These are phyloP conservation scores for Sclerotinia borealis DNA, from an alignment of 2,329 filamentous ascomycete genomes.

Conservation along the genomic window DNA sequence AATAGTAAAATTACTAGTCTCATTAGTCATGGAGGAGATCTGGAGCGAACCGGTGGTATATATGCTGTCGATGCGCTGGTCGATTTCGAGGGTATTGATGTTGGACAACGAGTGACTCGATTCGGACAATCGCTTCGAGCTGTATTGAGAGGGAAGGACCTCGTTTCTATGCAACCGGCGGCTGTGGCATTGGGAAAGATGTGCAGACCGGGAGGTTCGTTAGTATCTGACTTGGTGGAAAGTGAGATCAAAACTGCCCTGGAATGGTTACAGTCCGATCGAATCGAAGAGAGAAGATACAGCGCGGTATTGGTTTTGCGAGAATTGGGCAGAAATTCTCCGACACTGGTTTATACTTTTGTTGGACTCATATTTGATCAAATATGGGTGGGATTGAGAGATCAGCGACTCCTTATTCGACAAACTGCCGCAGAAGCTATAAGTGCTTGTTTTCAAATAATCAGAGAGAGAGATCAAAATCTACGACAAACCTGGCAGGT, in stretches of 20 bases:
- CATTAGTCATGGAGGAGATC: slow-evolving; percentile 79
- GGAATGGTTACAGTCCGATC: slow-evolving; percentile 93
- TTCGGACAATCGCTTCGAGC: slow-evolving; percentile 87
- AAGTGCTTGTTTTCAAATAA: slow-evolving; percentile 92
- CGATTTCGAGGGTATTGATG: slow-evolving; percentile 93
- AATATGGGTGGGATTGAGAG: slow-evolving; percentile 90
- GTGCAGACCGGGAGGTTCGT: slow-evolving; percentile 83
- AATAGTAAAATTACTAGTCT: slow-evolving; percentile 62
- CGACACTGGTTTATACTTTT: slow-evolving; percentile 91
- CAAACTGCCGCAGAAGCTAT: slow-evolving; percentile 89
- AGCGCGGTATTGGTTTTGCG: slow-evolving; percentile 86
- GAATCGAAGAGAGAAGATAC: slow-evolving; percentile 87
- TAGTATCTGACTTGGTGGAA: slow-evolving; percentile 93
- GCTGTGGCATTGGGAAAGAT: slow-evolving; percentile 84
- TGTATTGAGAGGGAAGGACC: slow-evolving; percentile 85
- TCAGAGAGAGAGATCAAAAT: slow-evolving; percentile 82
- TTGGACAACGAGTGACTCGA: slow-evolving; percentile 85
- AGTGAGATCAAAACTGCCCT: slow-evolving; percentile 94
- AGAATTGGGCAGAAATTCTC: slow-evolving; percentile 86
- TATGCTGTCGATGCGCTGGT: slow-evolving; percentile 88
- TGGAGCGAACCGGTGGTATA: slow-evolving; percentile 85
- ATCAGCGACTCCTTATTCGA: slow-evolving; percentile 84
- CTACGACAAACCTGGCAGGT: slow-evolving; percentile 84
- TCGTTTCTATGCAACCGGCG: slow-evolving; percentile 82
- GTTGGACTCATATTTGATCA: slow-evolving; percentile 93